phyloP scores from a whole-genome alignment of 352 stramenopile species.

The Phytophthora agathidicida region DNA sequence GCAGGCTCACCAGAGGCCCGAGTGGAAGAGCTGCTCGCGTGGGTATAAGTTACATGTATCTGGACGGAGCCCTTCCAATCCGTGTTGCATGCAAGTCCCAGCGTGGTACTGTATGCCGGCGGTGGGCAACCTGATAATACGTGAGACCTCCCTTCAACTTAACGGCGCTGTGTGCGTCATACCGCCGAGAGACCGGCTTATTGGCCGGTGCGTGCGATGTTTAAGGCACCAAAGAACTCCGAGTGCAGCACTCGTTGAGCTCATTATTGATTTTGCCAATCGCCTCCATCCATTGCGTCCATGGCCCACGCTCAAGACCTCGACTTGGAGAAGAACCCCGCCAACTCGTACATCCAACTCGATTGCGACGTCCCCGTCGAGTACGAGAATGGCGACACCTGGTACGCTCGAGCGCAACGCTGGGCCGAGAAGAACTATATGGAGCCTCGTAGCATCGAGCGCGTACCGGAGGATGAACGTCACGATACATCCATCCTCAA shows the following conservation, averaged over 20 bases:
- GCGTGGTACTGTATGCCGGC: no score
- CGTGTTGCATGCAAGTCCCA: conserved; percentile 14
- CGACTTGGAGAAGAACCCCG: conserved; percentile 25
- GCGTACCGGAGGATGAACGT: conserved; percentile 27
- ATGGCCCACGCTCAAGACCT: conserved; percentile 27
- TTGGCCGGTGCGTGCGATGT: conserved; percentile 8
- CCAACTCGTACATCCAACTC: conserved; percentile 31
- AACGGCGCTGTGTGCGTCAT: conserved; percentile 26
- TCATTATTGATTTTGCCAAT: conserved; percentile 18
- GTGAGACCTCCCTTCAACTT: no score
- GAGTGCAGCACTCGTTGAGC: neutral
- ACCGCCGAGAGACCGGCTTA: conserved; percentile 13
- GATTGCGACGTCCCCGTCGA: conserved; percentile 26
- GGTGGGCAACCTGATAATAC: no score
- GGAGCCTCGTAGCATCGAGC: conserved; percentile 34
- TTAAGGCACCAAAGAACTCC: neutral
- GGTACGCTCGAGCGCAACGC: conserved; percentile 26
- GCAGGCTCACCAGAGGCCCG: no score
- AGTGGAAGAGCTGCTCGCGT: no score
- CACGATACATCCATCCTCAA: conserved; percentile 23
- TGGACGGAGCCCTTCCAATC: no score
- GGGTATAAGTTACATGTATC: no score
- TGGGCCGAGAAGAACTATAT: conserved; percentile 38
- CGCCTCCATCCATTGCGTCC: neutral
- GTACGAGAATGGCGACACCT: conserved; percentile 30